Percentiles rank a stretch among this genome's conserved stretches.
phyloP scores from a whole-genome alignment of 257 asterid species.

The Scutellaria baicalensis region DNA sequence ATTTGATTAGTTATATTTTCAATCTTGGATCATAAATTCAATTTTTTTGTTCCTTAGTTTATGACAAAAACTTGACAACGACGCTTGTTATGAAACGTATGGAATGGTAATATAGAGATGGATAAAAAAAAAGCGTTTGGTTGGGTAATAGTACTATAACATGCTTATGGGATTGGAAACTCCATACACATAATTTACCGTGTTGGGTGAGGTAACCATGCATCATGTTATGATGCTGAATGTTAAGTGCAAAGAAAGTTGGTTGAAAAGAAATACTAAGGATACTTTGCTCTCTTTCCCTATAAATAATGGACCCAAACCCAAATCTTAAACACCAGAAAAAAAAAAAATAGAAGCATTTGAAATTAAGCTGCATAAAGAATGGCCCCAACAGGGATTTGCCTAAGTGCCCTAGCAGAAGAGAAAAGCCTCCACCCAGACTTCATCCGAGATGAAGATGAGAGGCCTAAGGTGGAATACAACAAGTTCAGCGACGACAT shows the following conservation, averaged over 20 bases:
- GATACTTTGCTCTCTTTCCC: neutral
- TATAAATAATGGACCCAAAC: neutral
- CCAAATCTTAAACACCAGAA: neutral
- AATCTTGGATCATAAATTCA: too few species aligned
- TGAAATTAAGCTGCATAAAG: too few species aligned
- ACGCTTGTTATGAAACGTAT: too few species aligned
- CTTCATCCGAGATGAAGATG: conserved; percentile 81
- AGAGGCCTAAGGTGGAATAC: conserved; percentile 77
- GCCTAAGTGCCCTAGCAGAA: conserved; percentile 33
- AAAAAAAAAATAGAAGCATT: neutral
- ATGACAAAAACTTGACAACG: too few species aligned
- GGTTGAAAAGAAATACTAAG: neutral
- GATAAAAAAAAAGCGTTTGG: too few species aligned
- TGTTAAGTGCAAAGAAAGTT: conserved; percentile 11
- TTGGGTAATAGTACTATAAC: too few species aligned
- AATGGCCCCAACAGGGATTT: conserved; percentile 20
- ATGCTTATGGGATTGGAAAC: too few species aligned
- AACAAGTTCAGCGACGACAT: conserved; percentile 65
- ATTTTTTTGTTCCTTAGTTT: too few species aligned
- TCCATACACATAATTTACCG: too few species aligned
- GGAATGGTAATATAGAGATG: too few species aligned
- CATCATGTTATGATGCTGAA: neutral
- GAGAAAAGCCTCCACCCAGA: conserved; percentile 28
- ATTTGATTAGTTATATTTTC: too few species aligned
- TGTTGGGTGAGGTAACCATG: neutral